Evolutionary conservation across 2,329 filamentous ascomycete species (phyloP).

Genomic region (Arthrobotrys sinensis): DNA sequence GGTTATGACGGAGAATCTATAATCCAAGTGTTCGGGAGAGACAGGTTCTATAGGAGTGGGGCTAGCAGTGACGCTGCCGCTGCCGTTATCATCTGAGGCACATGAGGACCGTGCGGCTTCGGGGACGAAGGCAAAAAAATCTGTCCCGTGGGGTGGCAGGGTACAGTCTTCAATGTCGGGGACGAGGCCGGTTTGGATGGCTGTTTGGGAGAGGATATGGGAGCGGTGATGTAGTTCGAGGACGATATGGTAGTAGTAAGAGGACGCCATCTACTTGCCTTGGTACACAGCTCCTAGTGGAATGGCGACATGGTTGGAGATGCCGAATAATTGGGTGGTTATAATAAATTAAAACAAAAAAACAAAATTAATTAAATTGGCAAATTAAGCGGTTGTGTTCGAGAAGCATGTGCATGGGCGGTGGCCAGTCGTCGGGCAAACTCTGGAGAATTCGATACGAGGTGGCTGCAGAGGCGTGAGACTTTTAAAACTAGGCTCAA

Average conservation of each 20-base stretch:
- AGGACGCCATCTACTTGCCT: conserved; percentile 41
- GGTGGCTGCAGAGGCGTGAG: conserved; percentile 1
- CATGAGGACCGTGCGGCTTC: conserved; percentile 28
- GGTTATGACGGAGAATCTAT: conserved; percentile 50
- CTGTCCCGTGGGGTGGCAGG: conserved; percentile 29
- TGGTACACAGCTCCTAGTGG: too few relatives aligned
- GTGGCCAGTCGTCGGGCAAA: conserved; percentile 1
- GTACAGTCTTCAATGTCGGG: conserved; percentile 28
- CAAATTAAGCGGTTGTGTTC: neutral
- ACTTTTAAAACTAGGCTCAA: conserved; percentile 15
- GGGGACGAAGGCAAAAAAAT: conserved; percentile 47
- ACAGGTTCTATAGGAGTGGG: conserved; percentile 11
- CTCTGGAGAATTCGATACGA: conserved; percentile 27
- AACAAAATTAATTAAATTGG: conserved; percentile 7
- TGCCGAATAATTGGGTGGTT: too few relatives aligned
- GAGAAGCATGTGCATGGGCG: too few relatives aligned
- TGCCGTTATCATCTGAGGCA: conserved; percentile 6
- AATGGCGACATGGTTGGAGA: too few relatives aligned
- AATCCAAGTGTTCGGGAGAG: conserved; percentile 40
- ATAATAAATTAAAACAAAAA: neutral
- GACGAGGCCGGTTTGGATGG: conserved; percentile 29
- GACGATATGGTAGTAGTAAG: conserved; percentile 59
- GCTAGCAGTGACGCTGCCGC: conserved; percentile 6
- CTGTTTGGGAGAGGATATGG: conserved; percentile 37
- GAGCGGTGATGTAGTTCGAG: conserved; percentile 42